These are phyloP conservation scores for Pythium phragmitis DNA, from an alignment of 352 stramenopile species.

Conservation along the genomic window DNA sequence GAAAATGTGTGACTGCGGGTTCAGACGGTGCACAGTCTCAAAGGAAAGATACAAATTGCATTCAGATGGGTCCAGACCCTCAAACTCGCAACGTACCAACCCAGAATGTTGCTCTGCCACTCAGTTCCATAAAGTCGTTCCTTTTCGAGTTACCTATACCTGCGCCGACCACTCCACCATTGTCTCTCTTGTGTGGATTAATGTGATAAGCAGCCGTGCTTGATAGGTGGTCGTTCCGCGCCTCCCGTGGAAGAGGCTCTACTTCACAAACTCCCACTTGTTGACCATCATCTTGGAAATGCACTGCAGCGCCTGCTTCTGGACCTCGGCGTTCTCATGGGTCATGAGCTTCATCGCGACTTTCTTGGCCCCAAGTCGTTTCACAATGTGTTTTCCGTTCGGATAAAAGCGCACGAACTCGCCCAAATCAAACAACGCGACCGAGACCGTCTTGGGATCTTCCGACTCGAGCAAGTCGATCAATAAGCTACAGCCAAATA, in stretches of 20 bases:
- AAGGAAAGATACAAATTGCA: no score
- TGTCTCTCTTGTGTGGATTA: no score
- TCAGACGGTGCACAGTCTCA: no score
- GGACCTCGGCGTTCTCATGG: constrained; percentile 95
- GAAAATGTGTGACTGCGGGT: no score
- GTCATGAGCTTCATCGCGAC: constrained; percentile 97
- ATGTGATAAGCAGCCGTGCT: background rate
- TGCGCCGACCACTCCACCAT: no score
- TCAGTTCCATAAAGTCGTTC: no score
- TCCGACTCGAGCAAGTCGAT: constrained; percentile 92
- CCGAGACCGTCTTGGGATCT: constrained; percentile 93
- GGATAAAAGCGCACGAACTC: constrained; percentile 98
- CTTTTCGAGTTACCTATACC: no score
- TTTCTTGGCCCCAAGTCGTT: constrained; percentile 95
- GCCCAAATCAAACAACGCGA: constrained; percentile 96
- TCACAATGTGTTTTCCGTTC: constrained; percentile 95
- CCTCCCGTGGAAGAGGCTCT: constrained; percentile 4
- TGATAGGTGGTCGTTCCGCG: background rate
- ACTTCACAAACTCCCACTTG: constrained; percentile 96
- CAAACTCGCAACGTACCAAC: no score
- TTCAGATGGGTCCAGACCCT: no score
- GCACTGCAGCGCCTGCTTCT: constrained; percentile 97
- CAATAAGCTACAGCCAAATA: constrained; percentile 72
- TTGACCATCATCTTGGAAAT: constrained; percentile 99
- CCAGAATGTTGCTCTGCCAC: no score